Conservation (phyloP, 1,139 yeast species). For the Petasospora fabianii region DNA sequence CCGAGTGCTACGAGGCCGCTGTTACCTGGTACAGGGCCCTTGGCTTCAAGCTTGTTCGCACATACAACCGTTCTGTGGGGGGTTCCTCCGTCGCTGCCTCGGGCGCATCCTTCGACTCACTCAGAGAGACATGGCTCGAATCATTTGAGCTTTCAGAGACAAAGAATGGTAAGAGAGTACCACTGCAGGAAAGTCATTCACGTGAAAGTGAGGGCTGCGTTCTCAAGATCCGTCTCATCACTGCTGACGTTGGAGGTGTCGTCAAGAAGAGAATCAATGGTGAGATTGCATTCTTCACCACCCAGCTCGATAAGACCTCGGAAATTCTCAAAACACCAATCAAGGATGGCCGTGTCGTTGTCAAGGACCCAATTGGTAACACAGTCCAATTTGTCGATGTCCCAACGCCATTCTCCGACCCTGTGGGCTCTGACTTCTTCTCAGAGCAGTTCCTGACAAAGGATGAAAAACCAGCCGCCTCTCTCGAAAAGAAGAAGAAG, state of each 20-base stretch:
- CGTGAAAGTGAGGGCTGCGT: conserved; percentile 52
- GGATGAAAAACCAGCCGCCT: neutral
- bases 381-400: conserved; percentile 40
- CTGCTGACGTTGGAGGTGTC: conserved; percentile 32
- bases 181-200: conserved; percentile 52
- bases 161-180: conserved; percentile 44
- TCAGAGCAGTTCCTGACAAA: conserved; percentile 14
- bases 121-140: conserved; percentile 69
- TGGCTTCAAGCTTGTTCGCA: conserved; percentile 58
- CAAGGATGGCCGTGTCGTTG: conserved; percentile 27
- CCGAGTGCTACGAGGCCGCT: conserved; percentile 42
- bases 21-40: conserved; percentile 50
- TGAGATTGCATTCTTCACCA: conserved; percentile 48
- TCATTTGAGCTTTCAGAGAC: conserved; percentile 59
- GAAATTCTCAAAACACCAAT: conserved; percentile 30
- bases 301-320: conserved; percentile 41
- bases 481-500: conserved; percentile 57
- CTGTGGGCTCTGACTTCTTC: conserved; percentile 34
- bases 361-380: conserved; percentile 59
- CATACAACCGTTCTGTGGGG: conserved; percentile 47
- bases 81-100: conserved; percentile 32
- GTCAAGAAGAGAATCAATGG: conserved; percentile 28
- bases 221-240: conserved; percentile 55
- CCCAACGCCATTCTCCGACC: conserved; percentile 31
- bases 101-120: conserved; percentile 63